phyloP scores from a whole-genome alignment of 2,329 filamentous ascomycete species.

The Ustilaginoidea virens region DNA sequence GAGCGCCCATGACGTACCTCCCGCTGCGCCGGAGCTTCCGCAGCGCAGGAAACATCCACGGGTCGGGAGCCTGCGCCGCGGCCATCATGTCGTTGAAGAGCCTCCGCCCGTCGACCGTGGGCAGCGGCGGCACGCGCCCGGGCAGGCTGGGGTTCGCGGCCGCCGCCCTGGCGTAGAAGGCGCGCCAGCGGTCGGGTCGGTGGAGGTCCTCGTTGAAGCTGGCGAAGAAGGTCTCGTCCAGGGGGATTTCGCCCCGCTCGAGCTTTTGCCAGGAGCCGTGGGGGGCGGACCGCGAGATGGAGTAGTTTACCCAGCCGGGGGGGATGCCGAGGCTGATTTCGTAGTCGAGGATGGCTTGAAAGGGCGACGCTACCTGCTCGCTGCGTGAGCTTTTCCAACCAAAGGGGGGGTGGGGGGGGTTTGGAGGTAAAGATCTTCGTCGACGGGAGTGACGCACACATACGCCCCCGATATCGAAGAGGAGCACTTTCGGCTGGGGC shows the following conservation, averaged over 20 bases:
- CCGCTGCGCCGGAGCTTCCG: slow-evolving; percentile 48
- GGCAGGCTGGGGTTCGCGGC: slow-evolving; percentile 24
- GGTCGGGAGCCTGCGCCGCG: slow-evolving; percentile 53
- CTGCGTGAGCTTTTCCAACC: background rate
- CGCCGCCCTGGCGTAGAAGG: slow-evolving; percentile 38
- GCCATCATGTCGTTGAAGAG: slow-evolving; percentile 91
- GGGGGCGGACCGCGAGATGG: slow-evolving; percentile 65
- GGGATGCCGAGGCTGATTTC: slow-evolving; percentile 65
- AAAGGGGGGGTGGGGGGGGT: too few species aligned
- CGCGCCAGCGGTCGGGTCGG: slow-evolving; percentile 49
- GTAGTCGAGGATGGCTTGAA: slow-evolving; percentile 87
- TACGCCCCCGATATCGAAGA: slow-evolving; percentile 95
- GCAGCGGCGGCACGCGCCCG: slow-evolving; percentile 41
- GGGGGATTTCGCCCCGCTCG: slow-evolving; percentile 65
- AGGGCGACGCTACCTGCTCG: slow-evolving; percentile 67
- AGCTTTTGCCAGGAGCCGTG: slow-evolving; percentile 77
- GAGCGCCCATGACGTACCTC: slow-evolving; percentile 58
- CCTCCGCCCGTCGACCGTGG: slow-evolving; percentile 58
- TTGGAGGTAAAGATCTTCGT: too few species aligned
- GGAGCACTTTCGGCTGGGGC: slow-evolving; percentile 52
- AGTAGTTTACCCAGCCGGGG: slow-evolving; percentile 79
- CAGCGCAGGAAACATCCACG: slow-evolving; percentile 77
- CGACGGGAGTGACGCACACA: slow-evolving; percentile 61
- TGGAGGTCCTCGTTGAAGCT: slow-evolving; percentile 64
- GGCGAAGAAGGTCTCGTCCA: slow-evolving; percentile 61